Base-by-base conservation (phyloP, 73 alveolate species). In the Paramecium sonneborni region DNA sequence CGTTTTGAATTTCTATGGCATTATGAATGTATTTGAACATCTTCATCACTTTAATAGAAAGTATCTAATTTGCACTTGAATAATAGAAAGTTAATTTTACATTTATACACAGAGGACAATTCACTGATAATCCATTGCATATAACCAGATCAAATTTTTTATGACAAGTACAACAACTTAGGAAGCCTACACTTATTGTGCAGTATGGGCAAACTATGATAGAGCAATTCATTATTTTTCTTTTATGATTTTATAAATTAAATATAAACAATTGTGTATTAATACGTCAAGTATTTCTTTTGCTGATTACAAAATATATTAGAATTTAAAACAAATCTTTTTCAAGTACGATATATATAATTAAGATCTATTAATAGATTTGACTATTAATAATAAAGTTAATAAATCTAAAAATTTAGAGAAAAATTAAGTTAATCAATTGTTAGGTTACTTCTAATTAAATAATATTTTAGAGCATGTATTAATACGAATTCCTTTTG, bases 151-250 rank as follows among this genome's bases (percentile, higher is more conserved):
- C 58, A 72, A 35, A 72, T 35, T 30, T 10, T 72, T 15, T 35
- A 23, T 72, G 57, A 30, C 86, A 72, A 41, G 58, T 72, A 37
- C 86, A 72, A 18, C 86, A 72, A 72, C 58, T 72, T 41, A 72
- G 12, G 57, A 72, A 72, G 12, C 86, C 86, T 28, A 72, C 86
- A 35, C 57, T 72, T 34, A 35, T 38, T 72, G 30, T 20, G 34
- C 86, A 72, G 14, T 5, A 35, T 14, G 62, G 86, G 34, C 86
- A 72, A 37, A 72, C 21, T 5, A 72, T 20, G 34, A 7, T 7
- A 11, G 5, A 32, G 8, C 20, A 26, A 3, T 62, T 9, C 84
- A 62, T 62, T 52, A n/a, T 7, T 43, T 12, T 6, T n/a, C n/a
- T 62, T 7, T 62, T 26, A 62, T 5, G 84, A 62, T 62, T 30